Base-by-base conservation (phyloP, 2,329 filamentous ascomycete genomes). In the Fusarium udum region DNA sequence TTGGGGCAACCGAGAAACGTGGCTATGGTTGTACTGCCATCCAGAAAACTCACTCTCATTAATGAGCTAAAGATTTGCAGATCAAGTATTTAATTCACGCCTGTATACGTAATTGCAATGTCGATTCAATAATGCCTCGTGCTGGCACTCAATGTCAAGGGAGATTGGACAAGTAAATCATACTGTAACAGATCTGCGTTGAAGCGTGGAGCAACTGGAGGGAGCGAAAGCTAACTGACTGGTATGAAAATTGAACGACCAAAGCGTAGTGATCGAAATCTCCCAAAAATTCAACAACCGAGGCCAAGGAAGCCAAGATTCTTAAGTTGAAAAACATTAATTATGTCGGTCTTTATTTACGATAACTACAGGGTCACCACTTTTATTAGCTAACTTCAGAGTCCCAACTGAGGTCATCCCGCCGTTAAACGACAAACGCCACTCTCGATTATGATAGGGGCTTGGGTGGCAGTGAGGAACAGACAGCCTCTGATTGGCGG, bases 21-120 rank as follows among this genome's bases (percentile, higher is more conserved):
- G 55, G 53, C 40, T 36, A 49, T 46, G 39, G 39, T 51, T 45
- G 15, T 42, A 36, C 20, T 43, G 32, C 60, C 37, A 43, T 15
- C 45, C 36, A 28, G 20, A 40, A 49, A 52, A 49, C 26, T 34
- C 48, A 31, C 57, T 56, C 22, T 52, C 24, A 28, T 32, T 11
- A n/a, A 28, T 45, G 40, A 48, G n/a, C 26, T 32, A 2, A 52
- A 31, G n/a, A 5, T n/a, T 26, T 39, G 49, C 28, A 36, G 22
- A 39, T 14, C n/a, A 45, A 64, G 42, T 64, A 64, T 71, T 51
- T 42, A 34, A 65, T 66, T 62, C 53, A 46, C 40, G 42, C 20
- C 24, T 72, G 53, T 49, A 60, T 45, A 72, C 43, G 67, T 62
- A 61, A 68, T 68, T 65, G 68, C 9, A 68, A 74, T 72, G 71